Evolutionary conservation across 2,329 filamentous ascomycete species (phyloP), one percentile per base, ranked within the genome.

Genomic region (Teratosphaeria viscida): DNA sequence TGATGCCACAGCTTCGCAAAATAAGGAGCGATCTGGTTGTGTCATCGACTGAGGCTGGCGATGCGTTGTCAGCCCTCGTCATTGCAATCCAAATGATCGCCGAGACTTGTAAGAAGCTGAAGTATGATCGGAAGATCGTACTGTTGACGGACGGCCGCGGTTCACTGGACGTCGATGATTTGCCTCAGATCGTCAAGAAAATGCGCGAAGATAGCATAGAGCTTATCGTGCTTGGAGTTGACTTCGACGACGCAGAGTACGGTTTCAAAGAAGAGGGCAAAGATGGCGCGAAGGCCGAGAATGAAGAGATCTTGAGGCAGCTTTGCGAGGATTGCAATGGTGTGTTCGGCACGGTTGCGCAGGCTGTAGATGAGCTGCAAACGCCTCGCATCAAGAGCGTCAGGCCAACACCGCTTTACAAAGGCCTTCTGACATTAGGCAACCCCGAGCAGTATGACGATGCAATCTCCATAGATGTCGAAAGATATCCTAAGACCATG

Each of bases 201-300:
- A 83, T 96, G 54, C 89, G 89, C 63, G 81, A 87, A 8, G 83
- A 87, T 43, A 82, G 82, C 3, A 94, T 97, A 61, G 84, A 94
- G 63, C 78, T 99, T 52, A 81, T 87, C 1, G 77, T 97, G 11
- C 76, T 97, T 58, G 94, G 94, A 14, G 84, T 95, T 19, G 94
- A 99, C 72, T 97, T 99, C 73, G 91, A 99, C 70, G 91, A 96
- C 71, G 72, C 84, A 1, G 91, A 95, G 2, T 96, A 87, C 70
- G 92, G 92, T 52, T 89, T 90, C 71, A 95, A 95, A 72, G 92
- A 97, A 75, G 91, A 96, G 72, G 83, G 88, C 64, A 99, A 99
- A 71, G 77, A 86, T 19, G 65, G 72, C 0, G 71, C 74, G 57
- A 97, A 97, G 80, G 76, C 75, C n/a, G 75, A 81, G 54, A 96